Conservation (phyloP, 768 basidiomycete species). For the Phylloporus arenicola region DNA sequence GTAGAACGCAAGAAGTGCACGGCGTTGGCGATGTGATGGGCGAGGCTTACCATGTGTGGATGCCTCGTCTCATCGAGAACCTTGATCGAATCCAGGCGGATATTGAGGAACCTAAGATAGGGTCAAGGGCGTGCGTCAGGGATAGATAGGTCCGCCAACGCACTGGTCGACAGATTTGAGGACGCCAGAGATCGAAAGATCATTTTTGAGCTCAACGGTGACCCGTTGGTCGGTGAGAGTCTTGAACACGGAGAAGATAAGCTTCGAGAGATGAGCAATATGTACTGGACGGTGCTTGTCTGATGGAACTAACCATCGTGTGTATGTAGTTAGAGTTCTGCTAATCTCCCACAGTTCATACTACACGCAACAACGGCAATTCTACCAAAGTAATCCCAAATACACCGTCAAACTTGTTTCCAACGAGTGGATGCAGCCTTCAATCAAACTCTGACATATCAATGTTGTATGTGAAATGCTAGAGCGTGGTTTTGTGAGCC, state of each 20-base stretch:
- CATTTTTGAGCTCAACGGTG: slow-evolving; percentile 97
- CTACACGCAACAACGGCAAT: background rate
- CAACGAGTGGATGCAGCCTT: background rate
- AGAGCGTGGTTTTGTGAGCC: background rate
- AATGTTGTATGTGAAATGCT: slow-evolving; percentile 31
- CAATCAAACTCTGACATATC: slow-evolving; percentile 34
- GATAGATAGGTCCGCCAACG: slow-evolving; percentile 24
- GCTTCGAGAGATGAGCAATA: slow-evolving; percentile 34
- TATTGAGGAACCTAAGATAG: slow-evolving; percentile 77
- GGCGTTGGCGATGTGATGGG: background rate
- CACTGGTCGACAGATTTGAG: slow-evolving; percentile 98
- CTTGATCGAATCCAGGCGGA: slow-evolving; percentile 89
- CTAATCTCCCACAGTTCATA: background rate
- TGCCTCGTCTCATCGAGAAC: slow-evolving; percentile 90
- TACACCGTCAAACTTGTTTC: background rate
- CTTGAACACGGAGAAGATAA: slow-evolving; percentile 98
- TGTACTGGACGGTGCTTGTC: background rate
- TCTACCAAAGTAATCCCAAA: background rate
- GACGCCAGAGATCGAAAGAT: slow-evolving; percentile 91
- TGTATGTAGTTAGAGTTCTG: background rate
- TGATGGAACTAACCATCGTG: slow-evolving; percentile 23
- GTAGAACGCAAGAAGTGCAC: no score
- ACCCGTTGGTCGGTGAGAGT: slow-evolving; percentile 97
- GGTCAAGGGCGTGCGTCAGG: slow-evolving; percentile 3
- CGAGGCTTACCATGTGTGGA: slow-evolving; percentile 83